Evolutionary conservation across 2,329 filamentous ascomycete genomes (phyloP), one percentile per base, ranked within the genome.

Genomic region (Fusarium coicis): DNA sequence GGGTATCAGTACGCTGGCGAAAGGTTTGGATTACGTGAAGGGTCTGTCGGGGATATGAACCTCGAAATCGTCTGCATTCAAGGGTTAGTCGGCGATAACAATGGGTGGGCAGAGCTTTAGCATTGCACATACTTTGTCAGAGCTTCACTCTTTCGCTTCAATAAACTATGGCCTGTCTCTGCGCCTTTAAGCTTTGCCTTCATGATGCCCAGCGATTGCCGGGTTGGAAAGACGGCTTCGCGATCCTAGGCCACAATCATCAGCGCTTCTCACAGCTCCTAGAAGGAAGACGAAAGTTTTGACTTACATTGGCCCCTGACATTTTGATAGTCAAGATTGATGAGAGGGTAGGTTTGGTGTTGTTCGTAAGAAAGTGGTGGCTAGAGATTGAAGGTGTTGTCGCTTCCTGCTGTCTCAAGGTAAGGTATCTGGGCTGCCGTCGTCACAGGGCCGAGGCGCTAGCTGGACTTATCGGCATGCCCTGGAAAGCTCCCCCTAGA

Each of bases 121-220:
- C 28, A 6, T 26, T 11, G 16, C 26, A 82, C 89, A 62, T 88
- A 97, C 94, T 99, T 99, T 75, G 96, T 99, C 72, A 99, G 87
- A 77, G 96, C 96, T 85, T 99, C 96, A 83, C 95, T 98, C 88
- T 99, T 99, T 80, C 96, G 89, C 88, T 99, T 99, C 73, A 99
- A 87, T 81, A 99, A 87, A 83, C 93, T 97, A 86, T 99, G 96
- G 54, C 96, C 96, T 50, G 91, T 94, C 83, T 96, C 93, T 63
- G 93, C 93, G 71, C 93, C 96, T 87, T 98, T 98, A 81, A 99
- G 91, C 88, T 99, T 99, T 75, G 92, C 91, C 86, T 98, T 98
- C 96, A 99, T 99, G 81, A 97, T 85, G 74, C 95, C 95, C 85
- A 99, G 88, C 83, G 95, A 97, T 87, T 99, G 96, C 80, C 96